Evolutionary conservation across 2,329 filamentous ascomycete genomes (phyloP).

Genomic region (Sarocladium strictum): DNA sequence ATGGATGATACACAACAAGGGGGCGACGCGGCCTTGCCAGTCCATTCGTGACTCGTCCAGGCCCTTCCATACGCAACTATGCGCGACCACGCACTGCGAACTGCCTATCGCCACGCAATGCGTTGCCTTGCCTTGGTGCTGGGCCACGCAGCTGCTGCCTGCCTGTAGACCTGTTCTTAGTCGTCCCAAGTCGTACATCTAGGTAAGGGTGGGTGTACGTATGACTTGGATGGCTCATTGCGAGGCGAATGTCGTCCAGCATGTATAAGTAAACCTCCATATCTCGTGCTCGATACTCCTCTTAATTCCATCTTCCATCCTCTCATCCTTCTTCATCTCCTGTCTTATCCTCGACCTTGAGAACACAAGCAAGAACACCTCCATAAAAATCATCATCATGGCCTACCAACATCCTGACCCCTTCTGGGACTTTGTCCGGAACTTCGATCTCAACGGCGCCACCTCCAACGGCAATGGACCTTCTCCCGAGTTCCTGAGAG

Average conservation of each 20-base stretch:
- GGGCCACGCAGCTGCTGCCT: neutral
- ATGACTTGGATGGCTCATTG: neutral
- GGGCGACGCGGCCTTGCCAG: slow-evolving; percentile 3
- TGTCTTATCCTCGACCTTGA: neutral
- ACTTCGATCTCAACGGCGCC: neutral
- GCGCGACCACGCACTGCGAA: no score
- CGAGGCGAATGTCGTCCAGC: neutral
- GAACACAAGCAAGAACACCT: neutral
- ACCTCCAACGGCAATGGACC: neutral
- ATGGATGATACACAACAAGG: no score
- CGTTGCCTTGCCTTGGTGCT: neutral
- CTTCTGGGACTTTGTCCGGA: slow-evolving; percentile 7
- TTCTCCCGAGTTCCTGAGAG: slow-evolving; percentile 3
- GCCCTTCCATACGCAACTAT: neutral
- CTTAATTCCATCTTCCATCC: no score
- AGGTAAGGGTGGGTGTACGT: neutral
- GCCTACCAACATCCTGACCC: slow-evolving; percentile 1
- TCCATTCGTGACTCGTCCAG: neutral
- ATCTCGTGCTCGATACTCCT: neutral
- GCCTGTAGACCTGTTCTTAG: no score
- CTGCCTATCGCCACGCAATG: neutral
- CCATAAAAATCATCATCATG: neutral
- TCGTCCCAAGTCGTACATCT: no score
- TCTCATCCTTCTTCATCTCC: neutral
- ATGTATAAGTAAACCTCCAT: slow-evolving; percentile 7